phyloP scores from a whole-genome alignment of 1,284 basidiomycete species.

The Boletus holoroseus region DNA sequence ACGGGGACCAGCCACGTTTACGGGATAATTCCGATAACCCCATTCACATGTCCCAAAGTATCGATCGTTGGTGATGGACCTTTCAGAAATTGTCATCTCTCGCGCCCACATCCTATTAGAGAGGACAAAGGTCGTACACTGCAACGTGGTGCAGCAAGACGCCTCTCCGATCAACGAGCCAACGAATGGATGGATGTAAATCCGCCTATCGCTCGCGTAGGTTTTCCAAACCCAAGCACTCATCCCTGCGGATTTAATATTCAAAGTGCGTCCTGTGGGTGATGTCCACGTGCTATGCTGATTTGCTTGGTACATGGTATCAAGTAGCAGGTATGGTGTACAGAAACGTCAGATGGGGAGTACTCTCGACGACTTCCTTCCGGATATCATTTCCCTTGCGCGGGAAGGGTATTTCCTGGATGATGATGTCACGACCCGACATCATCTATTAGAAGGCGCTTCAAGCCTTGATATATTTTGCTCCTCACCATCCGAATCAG shows the following conservation, averaged over 20 bases:
- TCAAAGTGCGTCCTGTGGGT: background rate
- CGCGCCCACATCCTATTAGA: background rate
- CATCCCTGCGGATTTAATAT: background rate
- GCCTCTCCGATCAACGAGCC: background rate
- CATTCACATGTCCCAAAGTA: background rate
- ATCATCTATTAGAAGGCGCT: background rate
- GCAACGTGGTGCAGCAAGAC: background rate
- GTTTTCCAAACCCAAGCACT: background rate
- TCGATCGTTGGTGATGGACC: slow-evolving; percentile 5
- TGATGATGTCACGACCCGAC: background rate
- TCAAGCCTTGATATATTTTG: background rate
- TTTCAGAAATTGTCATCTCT: background rate
- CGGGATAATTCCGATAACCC: background rate
- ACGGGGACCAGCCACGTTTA: background rate
- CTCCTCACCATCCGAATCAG: background rate
- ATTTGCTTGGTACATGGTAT: background rate
- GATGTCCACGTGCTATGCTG: background rate
- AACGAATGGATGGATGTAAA: background rate
- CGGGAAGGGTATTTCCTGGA: background rate
- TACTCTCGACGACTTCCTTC: background rate
- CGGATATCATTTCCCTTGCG: background rate
- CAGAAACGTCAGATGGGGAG: background rate
- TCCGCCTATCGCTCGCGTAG: background rate
- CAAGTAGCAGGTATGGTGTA: background rate
- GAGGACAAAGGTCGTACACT: background rate